A percentile compares a stretch with the other conserved stretches of the same genome.
These are phyloP conservation scores for Diaporthe ampelina DNA, from an alignment of 2,329 filamentous ascomycete genomes.

Conservation along the genomic window DNA sequence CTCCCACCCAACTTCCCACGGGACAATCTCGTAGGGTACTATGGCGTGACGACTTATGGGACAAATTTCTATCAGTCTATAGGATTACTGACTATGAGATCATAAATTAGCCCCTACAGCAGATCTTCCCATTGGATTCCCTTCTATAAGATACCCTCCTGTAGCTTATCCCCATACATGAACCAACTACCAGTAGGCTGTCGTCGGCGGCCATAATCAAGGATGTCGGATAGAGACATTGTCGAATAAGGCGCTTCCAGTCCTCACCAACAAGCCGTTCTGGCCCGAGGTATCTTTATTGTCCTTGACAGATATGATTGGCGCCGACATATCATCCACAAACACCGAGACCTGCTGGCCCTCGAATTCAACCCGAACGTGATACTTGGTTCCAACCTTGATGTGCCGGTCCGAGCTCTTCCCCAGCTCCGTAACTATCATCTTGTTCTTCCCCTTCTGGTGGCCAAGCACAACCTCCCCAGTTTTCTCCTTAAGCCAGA, in stretches of 20 bases:
- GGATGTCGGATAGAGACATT: slow-evolving; percentile 15
- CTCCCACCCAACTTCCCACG: too few relatives aligned
- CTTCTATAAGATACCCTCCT: too few relatives aligned
- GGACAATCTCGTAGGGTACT: too few relatives aligned
- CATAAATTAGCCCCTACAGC: too few relatives aligned
- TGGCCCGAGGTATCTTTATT: background rate
- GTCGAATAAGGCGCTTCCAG: background rate
- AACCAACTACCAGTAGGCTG: background rate
- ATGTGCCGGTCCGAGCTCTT: background rate
- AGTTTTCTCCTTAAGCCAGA: background rate
- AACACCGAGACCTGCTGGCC: background rate
- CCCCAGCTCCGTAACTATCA: background rate
- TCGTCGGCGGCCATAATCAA: background rate
- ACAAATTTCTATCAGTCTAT: too few relatives aligned
- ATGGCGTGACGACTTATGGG: too few relatives aligned
- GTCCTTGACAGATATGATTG: background rate
- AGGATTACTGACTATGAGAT: too few relatives aligned
- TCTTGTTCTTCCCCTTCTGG: background rate
- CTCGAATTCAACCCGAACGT: slow-evolving; percentile 4
- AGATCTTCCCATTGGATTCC: too few relatives aligned
- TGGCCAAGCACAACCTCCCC: slow-evolving; percentile 1
- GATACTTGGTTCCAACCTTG: background rate
- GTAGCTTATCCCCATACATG: too few relatives aligned
- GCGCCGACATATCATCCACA: background rate
- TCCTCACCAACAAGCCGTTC: slow-evolving; percentile 22